Base-by-base conservation (phyloP, 1,284 basidiomycete genomes). In the Meira nashicola region DNA sequence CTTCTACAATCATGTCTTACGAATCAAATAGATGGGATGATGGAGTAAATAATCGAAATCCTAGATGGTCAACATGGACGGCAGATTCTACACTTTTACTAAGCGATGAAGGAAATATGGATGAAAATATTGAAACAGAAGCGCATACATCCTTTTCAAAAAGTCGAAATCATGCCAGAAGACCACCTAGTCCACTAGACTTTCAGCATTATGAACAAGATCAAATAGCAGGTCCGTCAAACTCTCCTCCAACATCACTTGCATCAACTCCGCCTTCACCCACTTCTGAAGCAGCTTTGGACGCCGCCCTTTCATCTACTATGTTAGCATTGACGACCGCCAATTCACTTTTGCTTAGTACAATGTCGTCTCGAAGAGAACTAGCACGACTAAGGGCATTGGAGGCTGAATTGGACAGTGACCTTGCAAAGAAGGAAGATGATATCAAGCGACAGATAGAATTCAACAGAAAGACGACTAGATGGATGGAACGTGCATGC, bases 51-150 rank as follows among this genome's bases (percentile, higher is more conserved):
- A 28, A 50, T 15, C 48, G 33, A 50, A n/a, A 38, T 14, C 50
- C 23, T 14, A 53, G 50, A 28, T 53, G 50, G 50, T 53, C 50
- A 39, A 41, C 39, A 2, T 53, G 50, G 50, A 53, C 50, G 19
- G 50, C 50, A 39, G 50, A 53, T 25, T 33, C 50, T 3, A 53
- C 50, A 19, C 21, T 33, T 12, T 41, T 39, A 17, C n/a, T 17
- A 25, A 39, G 38, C 28, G 50, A 53, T 6, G 37, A 41, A 53
- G n/a, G 12, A n/a, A 39, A n/a, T 19, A 53, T 41, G 50, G 39
- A 39, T 12, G 50, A 25, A 39, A 41, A 38, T 37, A 41, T 33
- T 4, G 50, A 14, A 2, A 4, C 50, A 19, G 28, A 33, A 28
- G 19, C 14, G 12, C 23, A n/a, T 12, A 17, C 50, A 53, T 15